phyloP scores from a whole-genome alignment of 768 basidiomycete species.

The Termitomyces sp. region DNA sequence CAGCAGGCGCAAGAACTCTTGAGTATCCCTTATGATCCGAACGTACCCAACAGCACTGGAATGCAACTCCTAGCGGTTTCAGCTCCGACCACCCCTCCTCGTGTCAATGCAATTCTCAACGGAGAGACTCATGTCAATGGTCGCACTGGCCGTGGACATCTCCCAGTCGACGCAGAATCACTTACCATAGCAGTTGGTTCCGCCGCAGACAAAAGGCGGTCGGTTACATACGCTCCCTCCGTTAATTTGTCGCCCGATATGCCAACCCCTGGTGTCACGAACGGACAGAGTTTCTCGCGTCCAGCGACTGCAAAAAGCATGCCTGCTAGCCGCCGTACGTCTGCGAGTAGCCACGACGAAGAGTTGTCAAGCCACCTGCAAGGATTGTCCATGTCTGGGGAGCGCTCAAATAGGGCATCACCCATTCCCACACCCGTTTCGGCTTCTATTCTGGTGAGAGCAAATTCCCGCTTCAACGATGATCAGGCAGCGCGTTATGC shows the following conservation, averaged over 20 bases:
- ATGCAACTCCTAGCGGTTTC: conserved; percentile 81
- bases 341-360: conserved; percentile 83
- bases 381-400: conserved; percentile 62
- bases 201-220: conserved; percentile 78
- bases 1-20: conserved; percentile 87
- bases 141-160: conserved; percentile 40
- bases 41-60: conserved; percentile 34
- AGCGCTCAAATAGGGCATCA: conserved; percentile 51
- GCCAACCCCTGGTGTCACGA: conserved; percentile 34
- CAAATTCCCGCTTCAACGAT: conserved; percentile 46
- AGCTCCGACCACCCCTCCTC: conserved; percentile 84
- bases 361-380: conserved; percentile 75
- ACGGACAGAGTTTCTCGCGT: conserved; percentile 55
- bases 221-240: conserved; percentile 78
- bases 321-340: conserved; percentile 88
- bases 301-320: conserved; percentile 83
- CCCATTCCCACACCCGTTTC: conserved; percentile 49
- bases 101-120: conserved; percentile 66
- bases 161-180: conserved; percentile 54
- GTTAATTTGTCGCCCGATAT: conserved; percentile 73
- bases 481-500: conserved; percentile 58
- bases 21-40: conserved; percentile 63
- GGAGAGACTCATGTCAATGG: conserved; percentile 45
- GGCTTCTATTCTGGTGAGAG: conserved; percentile 49
- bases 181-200: conserved; percentile 65